These are phyloP conservation scores for Penicillium odoratum DNA, from an alignment of 495 filamentous ascomycete genomes.

Conservation along the genomic window DNA sequence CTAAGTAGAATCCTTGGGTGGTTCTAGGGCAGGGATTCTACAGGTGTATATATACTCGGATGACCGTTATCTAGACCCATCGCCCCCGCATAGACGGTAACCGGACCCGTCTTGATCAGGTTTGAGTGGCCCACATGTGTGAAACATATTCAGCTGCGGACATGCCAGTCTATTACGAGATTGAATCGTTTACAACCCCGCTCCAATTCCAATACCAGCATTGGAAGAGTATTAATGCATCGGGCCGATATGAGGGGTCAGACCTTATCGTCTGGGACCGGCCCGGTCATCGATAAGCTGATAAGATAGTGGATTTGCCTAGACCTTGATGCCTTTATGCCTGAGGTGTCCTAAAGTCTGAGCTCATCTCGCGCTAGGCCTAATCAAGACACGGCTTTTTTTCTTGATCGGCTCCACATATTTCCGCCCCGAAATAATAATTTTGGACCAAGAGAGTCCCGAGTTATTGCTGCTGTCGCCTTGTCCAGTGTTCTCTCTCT, in stretches of 20 bases:
- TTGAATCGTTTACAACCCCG: neutral
- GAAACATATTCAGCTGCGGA: neutral
- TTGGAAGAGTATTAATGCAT: neutral
- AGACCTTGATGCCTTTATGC: neutral
- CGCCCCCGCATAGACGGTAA: neutral
- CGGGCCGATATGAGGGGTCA: slow-evolving; percentile 16
- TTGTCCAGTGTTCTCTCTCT: slow-evolving; percentile 14
- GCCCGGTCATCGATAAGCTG: slow-evolving; percentile 9
- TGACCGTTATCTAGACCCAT: neutral
- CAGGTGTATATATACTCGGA: neutral
- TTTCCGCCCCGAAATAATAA: slow-evolving; percentile 39
- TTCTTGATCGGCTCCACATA: slow-evolving; percentile 24
- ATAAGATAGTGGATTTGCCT: slow-evolving; percentile 1
- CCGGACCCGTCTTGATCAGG: neutral
- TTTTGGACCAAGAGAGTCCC: slow-evolving; percentile 31
- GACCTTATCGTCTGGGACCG: slow-evolving; percentile 9
- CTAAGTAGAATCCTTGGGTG: neutral
- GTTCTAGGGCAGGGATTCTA: neutral
- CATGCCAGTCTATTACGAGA: neutral
- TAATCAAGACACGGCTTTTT: slow-evolving; percentile 22
- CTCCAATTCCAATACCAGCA: neutral
- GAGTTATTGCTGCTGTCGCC: slow-evolving; percentile 13
- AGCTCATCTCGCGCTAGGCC: slow-evolving; percentile 12
- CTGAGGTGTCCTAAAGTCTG: slow-evolving; percentile 12
- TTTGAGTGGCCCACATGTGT: neutral